Evolutionary conservation across 2,329 filamentous ascomycete species (phyloP).

Genomic region (Nannizziopsis arthrosporioides): DNA sequence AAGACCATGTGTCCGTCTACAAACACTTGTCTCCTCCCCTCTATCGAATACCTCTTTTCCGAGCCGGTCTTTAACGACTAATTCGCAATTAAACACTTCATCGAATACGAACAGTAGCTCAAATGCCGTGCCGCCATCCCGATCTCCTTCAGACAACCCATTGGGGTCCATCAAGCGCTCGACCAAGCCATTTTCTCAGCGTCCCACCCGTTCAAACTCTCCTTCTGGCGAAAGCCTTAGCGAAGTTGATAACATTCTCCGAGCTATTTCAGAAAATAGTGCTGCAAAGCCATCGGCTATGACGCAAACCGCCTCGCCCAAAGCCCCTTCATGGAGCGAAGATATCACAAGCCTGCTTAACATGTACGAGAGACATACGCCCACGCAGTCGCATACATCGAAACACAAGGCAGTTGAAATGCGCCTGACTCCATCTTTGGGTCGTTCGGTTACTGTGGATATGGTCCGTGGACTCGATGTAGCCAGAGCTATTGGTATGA

Average conservation of each 20-base stretch:
- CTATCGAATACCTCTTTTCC: neutral
- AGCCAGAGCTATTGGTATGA: constrained; percentile 16
- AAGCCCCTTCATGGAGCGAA: neutral
- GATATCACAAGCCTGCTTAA: neutral
- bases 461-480: constrained; percentile 17
- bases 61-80: neutral
- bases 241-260: constrained; percentile 8
- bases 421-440: constrained; percentile 20
- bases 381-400: too few relatives aligned
- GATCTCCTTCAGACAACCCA: neutral
- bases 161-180: neutral
- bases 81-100: neutral
- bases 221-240: constrained; percentile 5
- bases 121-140: neutral
- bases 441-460: constrained; percentile 18
- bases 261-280: neutral
- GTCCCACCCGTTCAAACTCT: neutral
- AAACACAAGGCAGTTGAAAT: constrained; percentile 12
- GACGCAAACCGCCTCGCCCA: neutral
- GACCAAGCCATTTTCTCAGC: neutral
- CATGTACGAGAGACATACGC: neutral
- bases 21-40: neutral
- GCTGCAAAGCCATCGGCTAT: neutral
- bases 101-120: constrained; percentile 8
- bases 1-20: neutral